Base-by-base conservation (phyloP, 2,329 filamentous ascomycete species). In the Orbilia ellipsospora region DNA sequence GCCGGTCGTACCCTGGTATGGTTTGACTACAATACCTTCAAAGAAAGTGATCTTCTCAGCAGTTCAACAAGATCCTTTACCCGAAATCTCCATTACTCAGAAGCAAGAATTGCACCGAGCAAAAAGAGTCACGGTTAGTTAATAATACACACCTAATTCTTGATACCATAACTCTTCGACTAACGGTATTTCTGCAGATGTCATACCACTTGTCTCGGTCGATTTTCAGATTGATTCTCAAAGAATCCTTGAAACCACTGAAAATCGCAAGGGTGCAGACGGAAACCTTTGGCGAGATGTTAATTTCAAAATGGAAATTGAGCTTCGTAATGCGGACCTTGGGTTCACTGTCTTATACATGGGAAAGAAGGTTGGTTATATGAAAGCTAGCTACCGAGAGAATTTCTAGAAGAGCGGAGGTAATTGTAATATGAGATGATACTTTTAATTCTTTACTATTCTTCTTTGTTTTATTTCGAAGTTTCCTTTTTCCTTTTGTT, bases 331-430 rank as follows among this genome's bases (percentile, higher is more conserved):
- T 48, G 56, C 56, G 3, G 56, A 60, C 16, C 20, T 60, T 8
- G 56, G 23, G 2, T 60, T 60, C n/a, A 48, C 36, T 45, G 56
- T 48, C 20, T 48, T 60, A n/a, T 60, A 45, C n/a, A n/a, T 8
- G 7, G 56, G 56, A 28, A 36, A 60, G 56, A 48, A 60, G 56
- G 56, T 60, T 48, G 40, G 40, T 2, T 48, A 60, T 10, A 60
- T 60, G 6, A 48, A 48, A 28, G 56, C 42, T n/a, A 60, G 20
- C 13, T 60, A 60, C 20, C 23, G 4, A 28, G 56, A 60, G 56
- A 28, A 48, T 28, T 60, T 48, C 36, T 59, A 44, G 23, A 20
- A 1, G 28, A 4, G 23, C 23, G 23, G 23, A 23, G 23, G 2
- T 23, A 18, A 4, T 31, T 20, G 50, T 3, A 13, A 52, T 23